Evolutionary conservation across 768 basidiomycete genomes (phyloP), one percentile per base, ranked within the genome.

Genomic region (Suillus sp.): DNA sequence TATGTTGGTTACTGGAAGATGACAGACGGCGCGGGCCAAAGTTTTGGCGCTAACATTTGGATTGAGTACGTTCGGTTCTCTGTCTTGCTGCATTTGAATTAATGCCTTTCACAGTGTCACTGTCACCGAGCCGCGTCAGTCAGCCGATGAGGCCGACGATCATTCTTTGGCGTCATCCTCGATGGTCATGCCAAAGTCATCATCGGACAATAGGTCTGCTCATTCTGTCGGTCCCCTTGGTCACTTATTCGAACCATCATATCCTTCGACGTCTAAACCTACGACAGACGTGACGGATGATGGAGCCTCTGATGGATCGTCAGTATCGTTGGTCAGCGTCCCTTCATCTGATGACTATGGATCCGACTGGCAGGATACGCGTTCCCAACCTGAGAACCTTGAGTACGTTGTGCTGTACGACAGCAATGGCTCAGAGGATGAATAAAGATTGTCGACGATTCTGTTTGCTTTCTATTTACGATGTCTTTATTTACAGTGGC

Each of bases 1-100:
- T 93, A 92, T 75, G 83, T 88, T 61, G 84, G 89, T 58, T 92
- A 91, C 68, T 95, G 91, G 91, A 80, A 87, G 48, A 72, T 95
- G 62, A 84, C 76, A 63, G 86, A 91, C 67, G 83, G 81, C 6
- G 68, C 79, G 20, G 85, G 84, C 1, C 80, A 79, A 47, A 71
- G 85, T 51, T 95, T 95, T 68, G 92, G 30, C 78, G 88, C 60
- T 38, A 88, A 83, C 62, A 80, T 94, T 22, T 93, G 92, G 91
- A 84, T 91, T 30, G 90, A 92, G 92, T 92, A 64, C 74, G 89
- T 79, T 16, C 3, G 63, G 30, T 48, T 61, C 25, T n/a, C 45
- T n/a, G 4, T 51, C 14, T 14, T 38, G 22, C 11, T 65, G 34
- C 45, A 22, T 53, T 43, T 30, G 47, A 48, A 48, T 58, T 63